These are phyloP conservation scores for Ambrosia hybrid DNA, from an alignment of 140 eudicot species.

Conservation along the genomic window DNA sequence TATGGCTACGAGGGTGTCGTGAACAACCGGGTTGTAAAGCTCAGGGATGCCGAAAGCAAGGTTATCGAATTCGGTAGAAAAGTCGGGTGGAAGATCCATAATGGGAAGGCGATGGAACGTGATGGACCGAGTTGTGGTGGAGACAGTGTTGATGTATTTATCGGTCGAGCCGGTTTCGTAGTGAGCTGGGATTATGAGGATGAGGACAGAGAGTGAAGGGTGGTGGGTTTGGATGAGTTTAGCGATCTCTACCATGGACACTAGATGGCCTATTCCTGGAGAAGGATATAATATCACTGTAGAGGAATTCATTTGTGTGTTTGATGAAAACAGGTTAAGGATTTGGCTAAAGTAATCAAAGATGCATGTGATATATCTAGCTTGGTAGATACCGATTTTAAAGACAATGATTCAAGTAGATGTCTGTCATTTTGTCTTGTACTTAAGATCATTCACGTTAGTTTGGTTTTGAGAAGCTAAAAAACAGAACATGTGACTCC, in stretches of 20 bases:
- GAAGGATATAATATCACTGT: constrained; percentile 55
- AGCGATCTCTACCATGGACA: constrained; percentile 65
- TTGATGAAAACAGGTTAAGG: not conserved
- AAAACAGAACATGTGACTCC: too few relatives aligned
- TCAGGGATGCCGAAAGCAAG: constrained; percentile 33
- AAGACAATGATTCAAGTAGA: too few relatives aligned
- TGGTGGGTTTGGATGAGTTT: constrained; percentile 42
- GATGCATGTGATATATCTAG: not conserved
- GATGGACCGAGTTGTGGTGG: constrained; percentile 48
- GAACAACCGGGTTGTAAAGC: constrained; percentile 39
- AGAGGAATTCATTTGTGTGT: constrained; percentile 7
- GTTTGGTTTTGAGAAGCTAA: too few relatives aligned
- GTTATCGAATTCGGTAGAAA: constrained; percentile 2
- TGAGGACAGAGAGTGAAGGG: constrained; percentile 36
- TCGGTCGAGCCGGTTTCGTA: constrained; percentile 40
- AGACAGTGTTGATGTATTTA: constrained; percentile 37
- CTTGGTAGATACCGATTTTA: too few relatives aligned
- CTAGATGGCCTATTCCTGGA: constrained; percentile 54
- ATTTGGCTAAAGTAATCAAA: not conserved
- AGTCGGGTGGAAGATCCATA: constrained; percentile 25
- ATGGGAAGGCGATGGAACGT: constrained; percentile 50
- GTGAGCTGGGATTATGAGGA: constrained; percentile 38
- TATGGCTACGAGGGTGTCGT: constrained; percentile 33
- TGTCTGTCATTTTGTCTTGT: too few relatives aligned
- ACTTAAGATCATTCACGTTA: too few relatives aligned